Conservation (phyloP, 768 basidiomycete genomes). For the Auricularia heimuer region DNA sequence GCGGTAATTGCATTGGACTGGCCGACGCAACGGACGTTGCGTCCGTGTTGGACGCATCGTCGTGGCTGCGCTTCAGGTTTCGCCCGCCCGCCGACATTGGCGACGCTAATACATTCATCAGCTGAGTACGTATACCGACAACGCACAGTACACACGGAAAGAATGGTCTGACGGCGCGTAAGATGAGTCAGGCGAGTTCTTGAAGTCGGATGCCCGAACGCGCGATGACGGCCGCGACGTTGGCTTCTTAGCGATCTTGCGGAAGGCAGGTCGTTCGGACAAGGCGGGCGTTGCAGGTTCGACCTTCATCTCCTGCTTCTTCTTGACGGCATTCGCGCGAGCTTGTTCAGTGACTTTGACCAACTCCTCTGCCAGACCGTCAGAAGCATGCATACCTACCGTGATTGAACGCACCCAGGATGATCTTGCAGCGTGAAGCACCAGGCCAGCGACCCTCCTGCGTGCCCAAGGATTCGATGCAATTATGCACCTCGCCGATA, state of each 20-base stretch:
- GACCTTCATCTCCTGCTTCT: neutral
- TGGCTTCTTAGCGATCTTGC: constrained; percentile 1
- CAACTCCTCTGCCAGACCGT: constrained; percentile 6
- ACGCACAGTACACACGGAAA: neutral
- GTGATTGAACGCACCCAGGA: neutral
- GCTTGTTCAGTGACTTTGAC: constrained; percentile 8
- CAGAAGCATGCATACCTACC: neutral
- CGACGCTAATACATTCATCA: neutral
- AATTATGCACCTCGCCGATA: constrained; percentile 74
- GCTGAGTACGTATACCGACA: no score
- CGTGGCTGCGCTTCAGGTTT: neutral
- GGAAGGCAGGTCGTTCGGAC: neutral
- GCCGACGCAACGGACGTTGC: neutral
- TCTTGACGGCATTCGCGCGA: neutral
- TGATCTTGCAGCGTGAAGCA: constrained; percentile 64
- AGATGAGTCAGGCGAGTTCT: neutral
- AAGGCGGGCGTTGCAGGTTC: neutral
- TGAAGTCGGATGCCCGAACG: neutral
- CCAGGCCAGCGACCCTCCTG: constrained; percentile 88
- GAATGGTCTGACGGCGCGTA: neutral
- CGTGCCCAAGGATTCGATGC: constrained; percentile 57
- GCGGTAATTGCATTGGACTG: neutral
- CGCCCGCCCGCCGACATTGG: neutral
- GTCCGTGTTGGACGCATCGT: neutral
- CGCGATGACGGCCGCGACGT: neutral